Evolutionary conservation across 75 land plant species (phyloP), one percentile per base, ranked within the genome.

Genomic region (Selaginella moellendorffii): DNA sequence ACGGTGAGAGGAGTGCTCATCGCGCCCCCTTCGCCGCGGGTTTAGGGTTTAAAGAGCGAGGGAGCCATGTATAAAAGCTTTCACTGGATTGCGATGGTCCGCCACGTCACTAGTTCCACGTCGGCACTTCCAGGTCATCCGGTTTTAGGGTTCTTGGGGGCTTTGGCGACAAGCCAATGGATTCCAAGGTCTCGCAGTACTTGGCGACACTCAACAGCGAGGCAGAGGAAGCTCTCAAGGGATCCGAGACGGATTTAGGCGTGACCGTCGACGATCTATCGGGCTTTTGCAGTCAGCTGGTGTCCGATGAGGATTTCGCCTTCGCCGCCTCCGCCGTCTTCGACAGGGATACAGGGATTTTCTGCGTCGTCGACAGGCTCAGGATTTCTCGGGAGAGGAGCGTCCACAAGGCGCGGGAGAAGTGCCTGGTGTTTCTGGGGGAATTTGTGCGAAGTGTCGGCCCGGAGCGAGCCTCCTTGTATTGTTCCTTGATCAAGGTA

Each of bases 281-380:
- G 0, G 61, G 36, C 20, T 28, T 74, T 0, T 75, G 73, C 36
- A 29, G 54, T 14, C 54, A 63, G 1, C 22, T 70, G 52, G 14
- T 61, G 2, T 71, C 72, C 0, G 80, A 74, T 27, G 54, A 67
- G 28, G 78, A 78, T 21, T 54, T 70, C 1, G 62, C 80, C 0
- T 62, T 69, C 54, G 78, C 78, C 24, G 62, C 74, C 26, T 77
- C 78, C 12, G n/a, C 67, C 2, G 53, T 78, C 17, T 78, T 78
- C 27, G 80, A 74, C 24, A 66, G 64, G 26, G 72, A 69, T 14
- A 62, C 68, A 1, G 78, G 80, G 23, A 26, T 74, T 23, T 75
- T 78, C 28, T 21, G 64, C 21, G 21, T 63, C 1, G 60, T 75
- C 25, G 73, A 78, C 28, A 68, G 31, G 28, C 28, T 78, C 18